Evolutionary conservation across 768 basidiomycete genomes (phyloP), one percentile per base, ranked within the genome.

Genomic region (button mushroom (Agaricus bisporus)): DNA sequence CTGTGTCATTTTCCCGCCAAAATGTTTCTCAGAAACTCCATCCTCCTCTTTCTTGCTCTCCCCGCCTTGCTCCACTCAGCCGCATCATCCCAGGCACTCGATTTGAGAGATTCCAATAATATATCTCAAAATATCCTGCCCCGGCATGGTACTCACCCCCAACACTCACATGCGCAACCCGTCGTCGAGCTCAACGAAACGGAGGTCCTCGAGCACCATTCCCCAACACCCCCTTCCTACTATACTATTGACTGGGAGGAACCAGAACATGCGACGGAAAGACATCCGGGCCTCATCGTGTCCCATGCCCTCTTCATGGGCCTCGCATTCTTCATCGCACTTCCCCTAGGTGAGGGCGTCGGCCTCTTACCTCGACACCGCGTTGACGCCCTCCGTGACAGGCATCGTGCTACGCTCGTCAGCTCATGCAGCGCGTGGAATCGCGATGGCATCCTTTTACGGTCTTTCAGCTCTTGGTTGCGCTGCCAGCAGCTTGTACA

Each of bases 331-430:
- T 93, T 97, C 62, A 77, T 82, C 12, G 80, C 83, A 11, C 76
- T 97, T 18, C 95, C 94, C 18, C 75, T 84, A 41, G 83, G 93
- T 94, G 64, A 61, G 82, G 65, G 60, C 62, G 41, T 43, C 38
- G 32, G 17, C 18, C 11, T 35, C 36, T 29, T 26, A 49, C 32
- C 44, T 45, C 53, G 41, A 37, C 42, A 17, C 10, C 10, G 12
- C n/a, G 48, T 17, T 51, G 43, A 37, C 41, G 45, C 49, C 48
- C 41, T 29, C 8, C 35, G 44, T n/a, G 9, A 18, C 29, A 95
- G 94, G 81, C 28, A 89, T 95, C 56, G 81, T 83, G 1, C 74
- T 97, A 56, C 83, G 93, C 32, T 84, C 88, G 14, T 84, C 86
- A 0, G 83, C 83, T 46, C 86, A 91, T 61, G 70, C 84, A 0